Evolutionary conservation across 2,329 filamentous ascomycete genomes (phyloP), one percentile per base, ranked within the genome.

Genomic region (Calonectria pseudoturangicola): DNA sequence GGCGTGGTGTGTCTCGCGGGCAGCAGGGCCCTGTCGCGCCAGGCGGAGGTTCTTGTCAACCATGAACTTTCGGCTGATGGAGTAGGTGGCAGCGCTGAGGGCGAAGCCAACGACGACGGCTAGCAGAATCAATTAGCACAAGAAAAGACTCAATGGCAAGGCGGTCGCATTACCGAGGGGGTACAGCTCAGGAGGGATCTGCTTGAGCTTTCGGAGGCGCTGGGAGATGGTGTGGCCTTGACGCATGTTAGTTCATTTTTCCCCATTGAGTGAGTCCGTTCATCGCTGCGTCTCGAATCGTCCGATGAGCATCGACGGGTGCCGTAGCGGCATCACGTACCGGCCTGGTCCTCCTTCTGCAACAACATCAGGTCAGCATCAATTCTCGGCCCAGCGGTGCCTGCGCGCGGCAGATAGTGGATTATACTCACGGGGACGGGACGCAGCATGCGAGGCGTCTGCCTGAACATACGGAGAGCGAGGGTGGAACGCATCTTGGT

Each of bases 201-300:
- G 92, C 91, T 94, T 96, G 83, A 98, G 90, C 84, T 92, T 93
- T 85, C 96, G 94, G 82, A 99, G 90, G 85, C 96, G 95, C 89
- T 98, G 97, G 79, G 96, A 98, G 86, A 98, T 92, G 82, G 96
- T 98, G 89, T 98, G 97, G 84, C 95, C 97, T 99, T 77, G 71
- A 56, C 74, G 79, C 63, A 77, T 78, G 79, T 78, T 76, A 77
- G 76, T 77, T 41, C 30, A 54, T 51, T 48, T 50, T 63, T 62
- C 45, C 45, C 71, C 71, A 78, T 78, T 78, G 77, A 72, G 43
- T 58, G 16, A 28, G 50, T 66, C 68, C 66, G 48, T 66, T 65
- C 47, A 47, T 56, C 58, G 70, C 63, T 33, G 72, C 63, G 58
- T 68, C 33, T 76, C 74, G 74, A 62, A 73, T 72, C 63, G 58